Evolutionary conservation across 805 yeast genomes (phyloP).

Genomic region (Ascoidea asiatica): DNA sequence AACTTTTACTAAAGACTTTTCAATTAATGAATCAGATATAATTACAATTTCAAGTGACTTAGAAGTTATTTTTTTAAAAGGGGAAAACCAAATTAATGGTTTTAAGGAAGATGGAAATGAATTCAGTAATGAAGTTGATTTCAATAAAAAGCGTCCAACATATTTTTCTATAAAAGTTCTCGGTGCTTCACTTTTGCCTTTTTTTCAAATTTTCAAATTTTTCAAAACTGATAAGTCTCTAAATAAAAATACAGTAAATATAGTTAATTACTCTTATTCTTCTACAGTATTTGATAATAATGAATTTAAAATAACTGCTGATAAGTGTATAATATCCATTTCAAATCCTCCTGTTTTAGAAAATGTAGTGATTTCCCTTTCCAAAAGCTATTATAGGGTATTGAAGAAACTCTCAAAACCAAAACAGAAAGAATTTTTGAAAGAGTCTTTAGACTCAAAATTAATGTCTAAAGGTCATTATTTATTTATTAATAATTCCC

Average conservation of each 20-base stretch:
- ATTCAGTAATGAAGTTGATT: too few relatives aligned
- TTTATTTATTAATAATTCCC: slow-evolving; percentile 6
- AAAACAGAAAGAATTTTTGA: slow-evolving; percentile 9
- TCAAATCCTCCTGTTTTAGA: slow-evolving; percentile 2
- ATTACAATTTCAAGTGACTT: too few relatives aligned
- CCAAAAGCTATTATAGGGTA: slow-evolving; percentile 10
- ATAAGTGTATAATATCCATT: slow-evolving; percentile 1
- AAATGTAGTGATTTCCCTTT: slow-evolving; percentile 13
- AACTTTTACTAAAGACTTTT: too few relatives aligned
- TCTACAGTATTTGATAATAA: too few relatives aligned
- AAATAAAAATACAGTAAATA: slow-evolving; percentile 2
- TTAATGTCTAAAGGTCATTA: slow-evolving; percentile 12
- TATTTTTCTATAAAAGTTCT: slow-evolving; percentile 5
- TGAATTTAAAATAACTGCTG: slow-evolving; percentile 3
- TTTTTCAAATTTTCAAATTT: slow-evolving; percentile 4
- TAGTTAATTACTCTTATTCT: not conserved
- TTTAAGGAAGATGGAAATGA: too few relatives aligned
- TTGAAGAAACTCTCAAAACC: slow-evolving; percentile 11
- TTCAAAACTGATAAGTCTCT: not conserved
- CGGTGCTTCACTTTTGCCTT: not conserved
- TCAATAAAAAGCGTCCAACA: too few relatives aligned
- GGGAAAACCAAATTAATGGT: too few relatives aligned
- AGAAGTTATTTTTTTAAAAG: too few relatives aligned
- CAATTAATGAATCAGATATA: too few relatives aligned
- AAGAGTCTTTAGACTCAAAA: slow-evolving; percentile 5